phyloP scores from a whole-genome alignment of 2,329 filamentous ascomycete genomes.

The Phialophora chinensis region DNA sequence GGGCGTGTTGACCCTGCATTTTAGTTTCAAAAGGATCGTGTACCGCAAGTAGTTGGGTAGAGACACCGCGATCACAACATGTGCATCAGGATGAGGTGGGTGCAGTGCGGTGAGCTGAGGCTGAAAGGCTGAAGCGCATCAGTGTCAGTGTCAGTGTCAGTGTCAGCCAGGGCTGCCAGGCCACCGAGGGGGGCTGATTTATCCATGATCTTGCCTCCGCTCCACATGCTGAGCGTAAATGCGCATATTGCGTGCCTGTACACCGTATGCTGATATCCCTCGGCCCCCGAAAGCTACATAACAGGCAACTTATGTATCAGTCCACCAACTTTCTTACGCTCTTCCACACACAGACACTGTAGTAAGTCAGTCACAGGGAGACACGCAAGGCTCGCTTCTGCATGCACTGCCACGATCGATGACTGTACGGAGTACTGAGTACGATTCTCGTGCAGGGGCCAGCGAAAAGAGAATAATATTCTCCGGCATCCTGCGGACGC shows the following conservation, averaged over 20 bases:
- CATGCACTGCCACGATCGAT: background rate
- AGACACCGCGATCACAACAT: background rate
- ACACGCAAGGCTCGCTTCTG: background rate
- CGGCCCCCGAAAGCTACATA: background rate
- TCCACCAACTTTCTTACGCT: background rate
- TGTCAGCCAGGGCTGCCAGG: background rate
- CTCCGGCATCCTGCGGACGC: background rate
- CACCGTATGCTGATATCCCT: background rate
- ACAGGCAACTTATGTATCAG: background rate
- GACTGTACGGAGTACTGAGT: too few relatives aligned
- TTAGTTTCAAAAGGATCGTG: constrained; percentile 93
- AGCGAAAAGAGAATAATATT: background rate
- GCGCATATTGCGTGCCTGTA: too few relatives aligned
- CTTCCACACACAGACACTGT: background rate
- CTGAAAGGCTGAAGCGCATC: background rate
- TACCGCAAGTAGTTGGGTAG: constrained; percentile 52
- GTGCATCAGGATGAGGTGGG: background rate
- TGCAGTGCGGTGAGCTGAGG: background rate
- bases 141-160: background rate
- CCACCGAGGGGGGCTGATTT: background rate
- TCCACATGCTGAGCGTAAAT: background rate
- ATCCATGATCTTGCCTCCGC: background rate
- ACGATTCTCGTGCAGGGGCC: too few relatives aligned
- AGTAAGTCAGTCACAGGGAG: background rate
- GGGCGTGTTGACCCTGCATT: constrained; percentile 94